Base-by-base conservation (phyloP, 2,329 filamentous ascomycete genomes). In the Lomentospora prolificans region DNA sequence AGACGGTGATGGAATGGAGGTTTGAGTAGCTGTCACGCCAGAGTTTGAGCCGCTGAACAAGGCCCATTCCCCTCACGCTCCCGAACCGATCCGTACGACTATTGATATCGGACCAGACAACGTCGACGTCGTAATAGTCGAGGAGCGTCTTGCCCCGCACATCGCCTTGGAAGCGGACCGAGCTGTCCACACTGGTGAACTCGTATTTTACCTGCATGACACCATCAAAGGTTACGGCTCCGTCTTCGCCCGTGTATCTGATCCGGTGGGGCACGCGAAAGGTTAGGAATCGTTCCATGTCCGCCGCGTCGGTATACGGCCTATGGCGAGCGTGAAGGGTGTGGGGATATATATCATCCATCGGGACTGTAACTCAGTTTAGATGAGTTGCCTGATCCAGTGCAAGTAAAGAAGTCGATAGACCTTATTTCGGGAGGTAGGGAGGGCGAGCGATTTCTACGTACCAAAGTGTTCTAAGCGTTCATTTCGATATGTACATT, bases 401-500 rank as follows among this genome's bases (percentile, higher is more conserved):
- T n/a, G n/a, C n/a, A n/a, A n/a, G 31, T 41, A 41, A 10, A 44
- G 12, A 17, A 9, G 44, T 9, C 30, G 4, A 14, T 25, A 4
- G 17, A 7, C 22, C 5, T 17, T 10, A 48, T 27, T 48, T 2
- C 12, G 17, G 17, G 10, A 22, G 22, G 22, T 22, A 10, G 2
- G 5, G 6, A 9, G 2, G 44, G 7, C 22, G n/a, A 17, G n/a
- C 36, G n/a, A 8, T 7, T 19, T 24, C 48, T 52, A 67, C 72
- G 58, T 69, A 78, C 76, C 65, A 58, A 72, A 78, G 60, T 79
- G 76, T 61, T 79, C 76, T 30, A 79, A 69, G 25, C 73, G 66
- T 65, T 79, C 76, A 63, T 73, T 72, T 61, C 74, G 71, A 61
- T 79, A 79, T 60, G 74, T 77, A 59, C 76, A 76, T 60, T 76